Conservation (phyloP, 805 yeast genomes). For the Hanseniaspora guilliermondii region DNA sequence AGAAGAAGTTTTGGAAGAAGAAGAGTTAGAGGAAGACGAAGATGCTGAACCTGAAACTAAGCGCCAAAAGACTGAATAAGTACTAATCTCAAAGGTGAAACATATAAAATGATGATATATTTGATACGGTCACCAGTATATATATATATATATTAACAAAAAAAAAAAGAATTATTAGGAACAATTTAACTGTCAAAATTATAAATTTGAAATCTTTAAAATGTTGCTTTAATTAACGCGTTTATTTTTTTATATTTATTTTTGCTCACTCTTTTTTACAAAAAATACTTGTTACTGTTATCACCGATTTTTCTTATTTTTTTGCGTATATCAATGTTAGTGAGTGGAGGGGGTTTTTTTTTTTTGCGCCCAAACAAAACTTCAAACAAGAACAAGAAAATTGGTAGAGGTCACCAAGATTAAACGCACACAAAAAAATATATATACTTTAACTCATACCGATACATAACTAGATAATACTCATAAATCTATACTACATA, state of each 20-base stretch:
- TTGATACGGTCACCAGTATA: background rate
- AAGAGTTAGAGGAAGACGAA: constrained; percentile 26
- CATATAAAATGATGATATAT: background rate
- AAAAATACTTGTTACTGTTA: too few relatives aligned
- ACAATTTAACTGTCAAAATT: background rate
- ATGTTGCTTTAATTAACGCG: background rate
- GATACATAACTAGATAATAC: too few relatives aligned
- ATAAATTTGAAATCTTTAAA: background rate
- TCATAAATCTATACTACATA: too few relatives aligned
- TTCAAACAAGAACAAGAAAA: too few relatives aligned
- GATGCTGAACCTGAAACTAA: constrained; percentile 17
- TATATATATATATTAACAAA: background rate
- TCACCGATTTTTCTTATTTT: too few relatives aligned
- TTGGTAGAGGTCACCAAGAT: too few relatives aligned
- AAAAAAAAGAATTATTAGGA: background rate
- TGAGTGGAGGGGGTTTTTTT: too few relatives aligned
- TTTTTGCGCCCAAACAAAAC: too few relatives aligned
- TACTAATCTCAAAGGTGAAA: background rate
- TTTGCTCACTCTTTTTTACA: too few relatives aligned
- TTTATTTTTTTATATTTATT: background rate
- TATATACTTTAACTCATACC: too few relatives aligned
- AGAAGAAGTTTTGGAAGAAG: constrained; percentile 29
- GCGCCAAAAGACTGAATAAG: constrained; percentile 28
- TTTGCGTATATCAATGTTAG: too few relatives aligned
- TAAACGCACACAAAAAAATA: too few relatives aligned